Percentiles rank a stretch among this genome's conserved stretches.
Evolutionary conservation across 305 asterid genomes (phyloP).

Genomic region (Caryopteris hybrid): DNA sequence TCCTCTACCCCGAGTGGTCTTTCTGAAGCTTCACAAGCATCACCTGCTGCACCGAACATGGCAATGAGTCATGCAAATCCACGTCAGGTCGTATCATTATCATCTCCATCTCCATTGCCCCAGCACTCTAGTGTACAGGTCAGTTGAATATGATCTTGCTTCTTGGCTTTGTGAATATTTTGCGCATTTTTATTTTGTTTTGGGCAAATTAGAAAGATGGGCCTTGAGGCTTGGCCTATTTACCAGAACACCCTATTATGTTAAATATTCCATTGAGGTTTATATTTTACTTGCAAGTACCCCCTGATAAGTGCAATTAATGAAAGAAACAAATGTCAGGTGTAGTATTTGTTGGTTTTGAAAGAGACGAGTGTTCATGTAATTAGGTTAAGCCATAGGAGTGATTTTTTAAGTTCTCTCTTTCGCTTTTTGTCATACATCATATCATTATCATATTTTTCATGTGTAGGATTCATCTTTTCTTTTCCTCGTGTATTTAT

Average conservation of each 20-base stretch:
- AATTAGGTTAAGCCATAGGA: background rate
- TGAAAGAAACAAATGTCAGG: background rate
- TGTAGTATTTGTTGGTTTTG: background rate
- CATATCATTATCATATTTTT: background rate
- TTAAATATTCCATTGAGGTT: too few relatives aligned
- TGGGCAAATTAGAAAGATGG: background rate
- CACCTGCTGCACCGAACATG: constrained; percentile 27
- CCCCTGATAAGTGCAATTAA: too few relatives aligned
- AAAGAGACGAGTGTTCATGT: background rate
- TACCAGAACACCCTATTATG: background rate
- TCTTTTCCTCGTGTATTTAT: background rate
- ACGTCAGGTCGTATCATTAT: constrained; percentile 29
- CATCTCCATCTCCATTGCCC: constrained; percentile 17
- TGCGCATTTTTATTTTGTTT: background rate
- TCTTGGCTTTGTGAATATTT: background rate
- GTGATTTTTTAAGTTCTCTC: too few relatives aligned
- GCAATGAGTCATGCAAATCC: constrained; percentile 19
- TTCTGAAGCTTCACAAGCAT: constrained; percentile 32
- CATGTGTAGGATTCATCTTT: background rate
- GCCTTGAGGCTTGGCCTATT: background rate
- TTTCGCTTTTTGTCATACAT: background rate
- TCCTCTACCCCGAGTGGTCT: constrained; percentile 16
- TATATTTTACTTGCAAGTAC: too few relatives aligned
- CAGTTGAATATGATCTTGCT: background rate
- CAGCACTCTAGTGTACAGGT: constrained; percentile 32